A percentile compares a stretch with the other conserved stretches of the same genome.
Evolutionary conservation across 2,329 filamentous ascomycete genomes (phyloP).

Genomic region (Calonectria pteridis): DNA sequence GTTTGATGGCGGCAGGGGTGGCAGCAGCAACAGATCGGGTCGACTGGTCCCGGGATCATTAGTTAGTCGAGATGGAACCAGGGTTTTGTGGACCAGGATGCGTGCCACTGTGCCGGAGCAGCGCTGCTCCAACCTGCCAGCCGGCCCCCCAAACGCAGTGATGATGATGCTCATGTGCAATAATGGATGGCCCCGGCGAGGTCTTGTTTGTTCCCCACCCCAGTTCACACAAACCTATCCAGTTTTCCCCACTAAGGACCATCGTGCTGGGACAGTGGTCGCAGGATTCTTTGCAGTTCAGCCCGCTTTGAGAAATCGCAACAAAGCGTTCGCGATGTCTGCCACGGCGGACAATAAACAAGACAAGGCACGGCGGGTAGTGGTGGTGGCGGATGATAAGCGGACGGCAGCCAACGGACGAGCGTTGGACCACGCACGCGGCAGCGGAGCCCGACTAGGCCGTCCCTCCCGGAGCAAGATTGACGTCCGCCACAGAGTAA

Average conservation of each 20-base stretch:
- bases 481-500: constrained; percentile 27
- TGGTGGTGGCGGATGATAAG: background rate
- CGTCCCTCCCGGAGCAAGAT: constrained; percentile 4
- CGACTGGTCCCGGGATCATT: constrained; percentile 27
- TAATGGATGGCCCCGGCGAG: background rate
- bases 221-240: background rate
- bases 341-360: constrained; percentile 3
- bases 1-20: constrained; percentile 23
- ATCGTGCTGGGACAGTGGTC: constrained; percentile 2
- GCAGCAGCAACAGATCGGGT: constrained; percentile 31
- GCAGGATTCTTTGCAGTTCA: background rate
- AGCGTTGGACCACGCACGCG: background rate
- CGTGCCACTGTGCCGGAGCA: constrained; percentile 38
- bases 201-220: constrained; percentile 16
- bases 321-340: constrained; percentile 28
- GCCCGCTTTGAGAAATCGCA: background rate
- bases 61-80: constrained; percentile 20
- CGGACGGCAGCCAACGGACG: background rate
- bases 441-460: constrained; percentile 8
- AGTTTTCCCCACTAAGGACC: background rate
- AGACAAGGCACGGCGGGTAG: background rate
- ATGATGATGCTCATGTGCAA: constrained; percentile 7
- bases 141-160: constrained; percentile 20
- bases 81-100: constrained; percentile 22
- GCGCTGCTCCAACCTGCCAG: constrained; percentile 7